Percentiles rank a stretch among this genome's conserved stretches.
phyloP scores from a whole-genome alignment of 805 yeast species.

The Candida ulmi region DNA sequence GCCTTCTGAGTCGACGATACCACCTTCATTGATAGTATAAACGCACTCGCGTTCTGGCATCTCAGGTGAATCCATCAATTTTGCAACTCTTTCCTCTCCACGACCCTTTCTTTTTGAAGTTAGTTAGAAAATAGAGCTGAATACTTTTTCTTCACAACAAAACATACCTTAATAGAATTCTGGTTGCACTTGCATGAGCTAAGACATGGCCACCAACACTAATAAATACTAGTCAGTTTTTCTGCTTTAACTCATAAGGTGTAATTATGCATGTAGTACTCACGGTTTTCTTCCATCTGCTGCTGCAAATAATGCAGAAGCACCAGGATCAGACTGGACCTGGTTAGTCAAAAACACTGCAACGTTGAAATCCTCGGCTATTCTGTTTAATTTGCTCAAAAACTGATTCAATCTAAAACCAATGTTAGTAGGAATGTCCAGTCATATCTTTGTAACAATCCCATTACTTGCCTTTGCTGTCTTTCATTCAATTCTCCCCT shows the following conservation, averaged over 20 bases:
- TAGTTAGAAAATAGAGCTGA: too few relatives aligned
- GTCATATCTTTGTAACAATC: constrained; percentile 28
- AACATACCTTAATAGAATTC: constrained; percentile 45
- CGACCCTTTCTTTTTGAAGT: constrained; percentile 53
- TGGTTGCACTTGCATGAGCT: constrained; percentile 77
- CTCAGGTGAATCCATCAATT: constrained; percentile 75
- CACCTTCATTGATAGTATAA: constrained; percentile 64
- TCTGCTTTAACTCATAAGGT: not conserved
- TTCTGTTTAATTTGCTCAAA: constrained; percentile 44
- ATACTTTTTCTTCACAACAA: too few relatives aligned
- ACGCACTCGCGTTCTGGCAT: constrained; percentile 79
- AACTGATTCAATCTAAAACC: constrained; percentile 40
- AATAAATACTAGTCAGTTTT: constrained; percentile 1
- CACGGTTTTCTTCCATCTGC: constrained; percentile 78
- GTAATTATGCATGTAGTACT: constrained; percentile 8
- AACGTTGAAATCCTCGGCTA: constrained; percentile 73
- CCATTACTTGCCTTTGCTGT: constrained; percentile 58
- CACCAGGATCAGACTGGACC: constrained; percentile 83
- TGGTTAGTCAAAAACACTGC: constrained; percentile 75
- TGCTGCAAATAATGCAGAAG: constrained; percentile 69
- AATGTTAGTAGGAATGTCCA: too few relatives aligned
- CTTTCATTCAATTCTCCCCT: constrained; percentile 74
- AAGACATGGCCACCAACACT: constrained; percentile 74
- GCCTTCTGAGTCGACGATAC: constrained; percentile 47
- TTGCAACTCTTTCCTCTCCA: constrained; percentile 77